Evolutionary conservation across 345 rosid species (phyloP).

Genomic region (Arabidopsis arenosa): DNA sequence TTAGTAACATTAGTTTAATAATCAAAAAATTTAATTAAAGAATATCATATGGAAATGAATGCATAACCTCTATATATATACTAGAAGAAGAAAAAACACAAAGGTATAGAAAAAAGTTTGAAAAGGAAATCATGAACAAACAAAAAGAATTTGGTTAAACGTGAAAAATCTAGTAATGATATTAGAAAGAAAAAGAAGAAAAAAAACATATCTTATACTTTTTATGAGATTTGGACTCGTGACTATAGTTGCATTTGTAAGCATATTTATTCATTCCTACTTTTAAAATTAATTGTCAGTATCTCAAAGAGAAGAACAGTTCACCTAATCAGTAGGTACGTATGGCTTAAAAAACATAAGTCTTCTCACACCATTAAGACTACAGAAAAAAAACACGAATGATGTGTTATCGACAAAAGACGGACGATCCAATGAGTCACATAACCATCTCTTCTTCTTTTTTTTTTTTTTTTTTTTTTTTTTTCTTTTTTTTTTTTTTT

Average conservation of each 20-base stretch:
- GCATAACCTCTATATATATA: not conserved
- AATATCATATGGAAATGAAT: not conserved
- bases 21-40: not conserved
- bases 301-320: not conserved
- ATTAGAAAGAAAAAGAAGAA: not conserved
- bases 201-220: not conserved
- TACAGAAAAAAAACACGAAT: not conserved
- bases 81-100: not conserved
- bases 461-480: too few relatives aligned
- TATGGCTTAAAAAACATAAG: slow-evolving; percentile 8
- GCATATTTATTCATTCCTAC: not conserved
- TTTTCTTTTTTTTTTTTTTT: too few relatives aligned
- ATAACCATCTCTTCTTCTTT: too few relatives aligned
- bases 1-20: too few relatives aligned
- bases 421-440: slow-evolving; percentile 1
- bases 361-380: not conserved
- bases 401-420: not conserved
- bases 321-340: slow-evolving; percentile 9
- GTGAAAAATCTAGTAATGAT: not conserved
- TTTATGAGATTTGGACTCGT: not conserved
- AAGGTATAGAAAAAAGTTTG: not conserved
- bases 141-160: not conserved
- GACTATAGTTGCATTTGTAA: not conserved
- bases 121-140: not conserved
- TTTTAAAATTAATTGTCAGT: slow-evolving; percentile 11